Evolutionary conservation across 2,329 filamentous ascomycete species (phyloP).

Genomic region (Cordyceps farinosa): DNA sequence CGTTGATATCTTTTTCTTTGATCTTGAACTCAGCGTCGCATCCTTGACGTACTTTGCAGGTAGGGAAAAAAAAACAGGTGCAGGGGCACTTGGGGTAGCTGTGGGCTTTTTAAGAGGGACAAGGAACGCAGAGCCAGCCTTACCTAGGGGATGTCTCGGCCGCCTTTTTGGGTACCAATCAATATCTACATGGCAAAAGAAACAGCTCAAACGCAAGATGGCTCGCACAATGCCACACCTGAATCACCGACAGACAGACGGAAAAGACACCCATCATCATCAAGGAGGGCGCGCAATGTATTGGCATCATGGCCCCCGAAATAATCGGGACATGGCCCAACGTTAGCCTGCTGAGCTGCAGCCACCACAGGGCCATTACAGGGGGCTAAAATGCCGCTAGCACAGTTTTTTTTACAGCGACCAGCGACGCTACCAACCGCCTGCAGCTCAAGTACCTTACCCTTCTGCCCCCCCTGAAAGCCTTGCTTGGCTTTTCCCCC

Average conservation of each 20-base stretch:
- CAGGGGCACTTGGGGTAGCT: background rate
- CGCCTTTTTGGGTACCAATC: no score
- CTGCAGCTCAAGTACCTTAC: background rate
- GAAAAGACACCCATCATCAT: background rate
- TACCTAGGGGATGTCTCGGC: background rate
- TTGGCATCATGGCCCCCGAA: background rate
- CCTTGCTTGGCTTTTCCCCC: background rate
- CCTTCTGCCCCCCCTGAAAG: background rate
- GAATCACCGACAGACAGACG: no score
- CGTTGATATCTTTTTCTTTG: background rate
- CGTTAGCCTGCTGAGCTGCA: background rate
- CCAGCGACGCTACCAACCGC: background rate
- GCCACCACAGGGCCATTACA: background rate
- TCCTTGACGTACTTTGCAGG: background rate
- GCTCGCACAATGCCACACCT: no score
- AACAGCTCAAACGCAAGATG: background rate
- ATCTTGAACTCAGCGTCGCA: background rate
- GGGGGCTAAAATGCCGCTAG: background rate
- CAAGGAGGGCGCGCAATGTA: background rate
- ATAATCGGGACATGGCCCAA: background rate
- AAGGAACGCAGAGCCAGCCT: background rate
- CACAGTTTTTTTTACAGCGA: background rate
- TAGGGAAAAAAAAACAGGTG: background rate
- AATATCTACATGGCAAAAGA: no score
- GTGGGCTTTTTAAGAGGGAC: constrained; percentile 1